These are phyloP conservation scores for Jacaranda copaia DNA, from an alignment of 257 asterid genomes.

Conservation along the genomic window DNA sequence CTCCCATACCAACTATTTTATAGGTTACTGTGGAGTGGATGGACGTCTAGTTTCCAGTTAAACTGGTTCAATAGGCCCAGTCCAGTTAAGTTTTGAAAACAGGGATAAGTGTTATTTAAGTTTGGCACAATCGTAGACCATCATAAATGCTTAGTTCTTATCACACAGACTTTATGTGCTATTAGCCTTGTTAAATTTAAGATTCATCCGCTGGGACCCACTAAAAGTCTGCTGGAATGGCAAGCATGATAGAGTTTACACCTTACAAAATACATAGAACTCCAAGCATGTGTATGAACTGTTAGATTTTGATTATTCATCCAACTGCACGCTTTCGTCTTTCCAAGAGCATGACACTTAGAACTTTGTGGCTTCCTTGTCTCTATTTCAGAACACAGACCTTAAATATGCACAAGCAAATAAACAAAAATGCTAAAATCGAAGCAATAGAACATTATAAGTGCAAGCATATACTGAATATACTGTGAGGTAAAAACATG, in stretches of 20 bases:
- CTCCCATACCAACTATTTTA: not conserved
- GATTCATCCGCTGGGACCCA: too few relatives aligned
- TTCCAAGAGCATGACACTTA: conserved; percentile 1
- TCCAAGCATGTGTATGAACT: too few relatives aligned
- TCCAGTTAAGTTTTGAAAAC: not conserved
- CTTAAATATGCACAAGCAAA: not conserved
- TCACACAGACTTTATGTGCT: not conserved
- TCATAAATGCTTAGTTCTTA: not conserved
- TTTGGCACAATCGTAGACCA: not conserved
- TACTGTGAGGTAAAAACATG: not conserved
- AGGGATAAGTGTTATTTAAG: not conserved
- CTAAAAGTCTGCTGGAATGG: too few relatives aligned
- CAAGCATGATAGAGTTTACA: not conserved
- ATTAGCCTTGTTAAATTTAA: too few relatives aligned
- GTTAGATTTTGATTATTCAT: not conserved
- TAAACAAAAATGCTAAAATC: not conserved
- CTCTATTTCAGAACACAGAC: not conserved
- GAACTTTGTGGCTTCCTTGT: not conserved
- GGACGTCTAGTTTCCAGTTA: not conserved
- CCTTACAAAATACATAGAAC: not conserved
- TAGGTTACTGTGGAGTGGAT: not conserved
- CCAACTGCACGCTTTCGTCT: not conserved
- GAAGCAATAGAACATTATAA: not conserved
- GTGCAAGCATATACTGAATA: not conserved
- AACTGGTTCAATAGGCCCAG: not conserved